phyloP scores from a whole-genome alignment of 305 asterid species.

The Fraxinus floribunda region DNA sequence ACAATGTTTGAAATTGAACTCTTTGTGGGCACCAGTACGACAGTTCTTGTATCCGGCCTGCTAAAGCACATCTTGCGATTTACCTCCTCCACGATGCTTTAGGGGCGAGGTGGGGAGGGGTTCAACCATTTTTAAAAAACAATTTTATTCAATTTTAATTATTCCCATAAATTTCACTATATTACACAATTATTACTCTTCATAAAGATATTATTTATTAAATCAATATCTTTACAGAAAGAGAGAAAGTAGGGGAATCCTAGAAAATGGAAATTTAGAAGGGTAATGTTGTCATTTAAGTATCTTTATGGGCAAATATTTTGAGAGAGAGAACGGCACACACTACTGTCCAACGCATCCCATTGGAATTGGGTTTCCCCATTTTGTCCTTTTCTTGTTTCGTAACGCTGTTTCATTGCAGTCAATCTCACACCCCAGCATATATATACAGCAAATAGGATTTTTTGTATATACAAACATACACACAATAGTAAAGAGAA shows the following conservation, averaged over 20 bases:
- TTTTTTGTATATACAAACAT: background rate
- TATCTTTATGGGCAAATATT: background rate
- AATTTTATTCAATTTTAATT: background rate
- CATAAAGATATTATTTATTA: background rate
- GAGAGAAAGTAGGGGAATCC: background rate
- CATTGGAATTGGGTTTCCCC: background rate
- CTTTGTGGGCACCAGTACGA: too few species aligned
- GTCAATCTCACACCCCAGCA: constrained; percentile 31
- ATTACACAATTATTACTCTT: background rate
- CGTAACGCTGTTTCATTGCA: background rate
- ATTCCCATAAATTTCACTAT: background rate
- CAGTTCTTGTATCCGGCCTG: too few species aligned
- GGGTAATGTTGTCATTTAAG: constrained; percentile 39
- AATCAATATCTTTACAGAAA: background rate
- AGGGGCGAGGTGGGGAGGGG: too few species aligned
- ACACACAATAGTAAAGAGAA: constrained; percentile 21
- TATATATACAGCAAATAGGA: background rate
- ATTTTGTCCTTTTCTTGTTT: constrained; percentile 34
- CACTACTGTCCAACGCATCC: background rate
- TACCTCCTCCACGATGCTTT: too few species aligned
- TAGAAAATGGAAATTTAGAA: constrained; percentile 29
- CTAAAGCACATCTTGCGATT: too few species aligned
- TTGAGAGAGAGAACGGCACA: background rate
- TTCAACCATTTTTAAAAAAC: too few species aligned
- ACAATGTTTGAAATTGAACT: too few species aligned